Evolutionary conservation across 495 filamentous ascomycete genomes (phyloP).

Genomic region (Trypethelium eluteriae): DNA sequence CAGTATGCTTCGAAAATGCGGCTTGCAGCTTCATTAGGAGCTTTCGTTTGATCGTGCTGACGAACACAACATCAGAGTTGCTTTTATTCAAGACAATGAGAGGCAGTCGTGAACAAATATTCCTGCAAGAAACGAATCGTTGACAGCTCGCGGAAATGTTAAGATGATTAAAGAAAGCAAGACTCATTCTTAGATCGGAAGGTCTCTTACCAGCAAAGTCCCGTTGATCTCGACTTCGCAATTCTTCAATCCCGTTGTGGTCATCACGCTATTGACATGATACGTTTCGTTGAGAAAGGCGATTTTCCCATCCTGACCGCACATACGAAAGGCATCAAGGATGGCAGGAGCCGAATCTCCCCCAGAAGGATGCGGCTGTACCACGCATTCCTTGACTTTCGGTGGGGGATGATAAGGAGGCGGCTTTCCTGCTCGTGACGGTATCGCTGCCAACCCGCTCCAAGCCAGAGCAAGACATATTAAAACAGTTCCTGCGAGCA

Average conservation of each 20-base stretch:
- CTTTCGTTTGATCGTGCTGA: neutral
- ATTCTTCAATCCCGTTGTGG: slow-evolving; percentile 41
- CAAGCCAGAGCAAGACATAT: neutral
- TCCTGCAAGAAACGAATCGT: too few species aligned
- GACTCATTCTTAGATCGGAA: neutral
- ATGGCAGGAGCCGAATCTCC: slow-evolving; percentile 34
- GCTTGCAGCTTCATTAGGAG: neutral
- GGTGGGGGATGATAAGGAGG: neutral
- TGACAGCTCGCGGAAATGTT: neutral
- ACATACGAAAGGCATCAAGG: slow-evolving; percentile 38
- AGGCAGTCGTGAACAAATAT: too few species aligned
- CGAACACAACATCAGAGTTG: too few species aligned
- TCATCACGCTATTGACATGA: slow-evolving; percentile 39
- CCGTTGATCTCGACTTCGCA: slow-evolving; percentile 38
- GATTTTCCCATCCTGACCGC: slow-evolving; percentile 36
- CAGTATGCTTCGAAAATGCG: neutral
- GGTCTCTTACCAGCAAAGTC: slow-evolving; percentile 17
- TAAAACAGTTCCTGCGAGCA: neutral
- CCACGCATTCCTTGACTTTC: slow-evolving; percentile 7
- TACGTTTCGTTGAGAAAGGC: slow-evolving; percentile 38
- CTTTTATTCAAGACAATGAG: too few species aligned
- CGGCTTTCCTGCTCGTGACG: too few species aligned
- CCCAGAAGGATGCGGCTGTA: neutral
- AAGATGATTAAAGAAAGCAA: neutral
- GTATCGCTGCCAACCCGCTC: neutral